A percentile compares a stretch with the other conserved stretches of the same genome.
These are phyloP conservation scores for Sugiyamaella lignohabitans DNA, from an alignment of 805 yeast species.

Conservation along the genomic window DNA sequence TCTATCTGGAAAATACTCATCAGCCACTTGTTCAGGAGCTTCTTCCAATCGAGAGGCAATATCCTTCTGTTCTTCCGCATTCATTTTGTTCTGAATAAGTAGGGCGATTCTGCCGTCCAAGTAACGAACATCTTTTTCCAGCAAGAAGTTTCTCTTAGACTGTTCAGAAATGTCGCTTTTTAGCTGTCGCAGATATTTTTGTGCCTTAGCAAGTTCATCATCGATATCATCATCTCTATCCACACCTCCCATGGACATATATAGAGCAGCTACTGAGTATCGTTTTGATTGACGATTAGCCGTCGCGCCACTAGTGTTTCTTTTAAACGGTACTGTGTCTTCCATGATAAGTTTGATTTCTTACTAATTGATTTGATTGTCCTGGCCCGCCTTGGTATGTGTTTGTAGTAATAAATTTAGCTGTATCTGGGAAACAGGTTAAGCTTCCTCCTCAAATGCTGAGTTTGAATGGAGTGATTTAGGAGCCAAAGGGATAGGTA, in stretches of 20 bases:
- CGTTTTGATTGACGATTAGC: constrained; percentile 30
- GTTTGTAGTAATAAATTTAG: no score
- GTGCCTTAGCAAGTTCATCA: constrained; percentile 32
- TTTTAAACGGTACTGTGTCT: no score
- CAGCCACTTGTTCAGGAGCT: constrained; percentile 15
- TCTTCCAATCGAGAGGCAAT: constrained; percentile 29
- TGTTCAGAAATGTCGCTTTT: constrained; percentile 32
- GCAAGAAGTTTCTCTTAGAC: constrained; percentile 32
- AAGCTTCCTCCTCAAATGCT: no score
- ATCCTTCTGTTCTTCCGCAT: constrained; percentile 32
- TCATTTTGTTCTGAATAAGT: constrained; percentile 35
- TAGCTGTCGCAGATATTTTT: constrained; percentile 28
- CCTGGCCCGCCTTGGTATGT: no score
- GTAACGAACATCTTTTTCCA: constrained; percentile 35
- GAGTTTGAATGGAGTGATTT: no score
- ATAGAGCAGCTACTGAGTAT: constrained; percentile 32
- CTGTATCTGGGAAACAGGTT: no score
- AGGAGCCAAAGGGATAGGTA: no score
- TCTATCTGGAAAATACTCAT: constrained; percentile 27
- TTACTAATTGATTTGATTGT: no score
- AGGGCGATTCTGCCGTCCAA: constrained; percentile 35
- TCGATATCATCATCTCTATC: constrained; percentile 31
- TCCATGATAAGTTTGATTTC: no score
- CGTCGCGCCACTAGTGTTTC: constrained; percentile 1
- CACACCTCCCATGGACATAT: constrained; percentile 32